Evolutionary conservation across 2,329 filamentous ascomycete species (phyloP), one percentile per base, ranked within the genome.

Genomic region (Elsinoe fawcettii): DNA sequence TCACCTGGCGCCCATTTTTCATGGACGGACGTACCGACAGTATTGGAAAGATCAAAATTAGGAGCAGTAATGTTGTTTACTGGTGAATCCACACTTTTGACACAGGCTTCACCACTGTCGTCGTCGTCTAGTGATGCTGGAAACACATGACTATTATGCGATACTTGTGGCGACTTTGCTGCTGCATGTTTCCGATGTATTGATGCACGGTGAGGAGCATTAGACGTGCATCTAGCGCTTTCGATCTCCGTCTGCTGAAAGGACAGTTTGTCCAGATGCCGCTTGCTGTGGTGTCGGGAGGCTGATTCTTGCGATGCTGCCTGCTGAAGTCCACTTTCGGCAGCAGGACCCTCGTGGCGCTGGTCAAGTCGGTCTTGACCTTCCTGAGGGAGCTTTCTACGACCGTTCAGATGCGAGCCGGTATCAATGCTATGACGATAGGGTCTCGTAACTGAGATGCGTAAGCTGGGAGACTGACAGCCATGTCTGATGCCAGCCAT

Each of bases 1-100:
- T 34, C 47, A 72, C 71, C 71, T 39, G 75, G 72, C n/a, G 73
- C 73, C 61, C 67, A 70, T 9, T 56, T 59, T 8, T 69, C 66
- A 30, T 69, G 62, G n/a, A 70, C 63, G 12, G 71, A 69, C 5
- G 68, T 69, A 56, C 75, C 72, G 27, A 69, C 66, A 1, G 71
- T 74, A 43, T 75, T 64, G 1, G 51, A 61, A 9, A 74, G 62
- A 60, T 74, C 64, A 4, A 72, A 63, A 20, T 22, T 18, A 22
- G 11, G 39, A 14, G 39, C 9, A 3, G 11, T 18, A 18, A 12
- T 43, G 3, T 23, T 20, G 5, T 1, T 16, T 9, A 3, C 14
- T 43, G 18, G 39, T 20, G 39, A 9, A 18, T 43, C 39, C n/a
- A n/a, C n/a, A n/a, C n/a, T n/a, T n/a, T n/a, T n/a, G n/a, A n/a